Conservation (phyloP, 495 filamentous ascomycete species). For the Achaetomiella virescens region DNA sequence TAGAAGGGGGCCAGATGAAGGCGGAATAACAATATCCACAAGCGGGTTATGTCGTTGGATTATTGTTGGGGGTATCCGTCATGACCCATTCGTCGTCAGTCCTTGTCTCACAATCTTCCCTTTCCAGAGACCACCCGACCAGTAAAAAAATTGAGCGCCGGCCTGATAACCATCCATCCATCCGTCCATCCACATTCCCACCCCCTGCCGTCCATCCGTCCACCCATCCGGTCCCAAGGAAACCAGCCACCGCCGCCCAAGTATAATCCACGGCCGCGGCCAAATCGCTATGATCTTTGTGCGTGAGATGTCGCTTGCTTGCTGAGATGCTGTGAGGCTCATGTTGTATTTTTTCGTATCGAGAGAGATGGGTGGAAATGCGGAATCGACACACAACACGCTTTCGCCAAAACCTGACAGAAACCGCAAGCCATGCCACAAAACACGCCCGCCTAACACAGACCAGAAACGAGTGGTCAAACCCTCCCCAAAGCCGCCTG, state of each 20-base stretch:
- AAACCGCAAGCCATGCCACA: constrained; percentile 4
- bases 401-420: constrained; percentile 7
- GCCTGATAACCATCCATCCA: not conserved
- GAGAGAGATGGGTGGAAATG: not conserved
- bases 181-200: too few relatives aligned
- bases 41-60: constrained; percentile 9
- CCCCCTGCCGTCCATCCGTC: too few relatives aligned
- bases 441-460: not conserved
- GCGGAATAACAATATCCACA: not conserved
- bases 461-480: constrained; percentile 14
- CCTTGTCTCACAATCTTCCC: too few relatives aligned
- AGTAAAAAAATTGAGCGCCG: too few relatives aligned
- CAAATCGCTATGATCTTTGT: constrained; percentile 25
- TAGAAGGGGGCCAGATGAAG: too few relatives aligned
- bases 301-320: not conserved
- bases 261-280: constrained; percentile 5
- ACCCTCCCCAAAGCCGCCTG: not conserved
- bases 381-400: constrained; percentile 5
- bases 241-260: not conserved
- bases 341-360: constrained; percentile 29
- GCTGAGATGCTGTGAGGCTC: constrained; percentile 31
- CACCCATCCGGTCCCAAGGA: constrained; percentile 1
- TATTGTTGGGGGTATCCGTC: too few relatives aligned
- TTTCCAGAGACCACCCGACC: too few relatives aligned
- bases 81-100: not conserved